Evolutionary conservation across 805 yeast species (phyloP), one percentile per base, ranked within the genome.

Genomic region (Kuraishia hungarica): DNA sequence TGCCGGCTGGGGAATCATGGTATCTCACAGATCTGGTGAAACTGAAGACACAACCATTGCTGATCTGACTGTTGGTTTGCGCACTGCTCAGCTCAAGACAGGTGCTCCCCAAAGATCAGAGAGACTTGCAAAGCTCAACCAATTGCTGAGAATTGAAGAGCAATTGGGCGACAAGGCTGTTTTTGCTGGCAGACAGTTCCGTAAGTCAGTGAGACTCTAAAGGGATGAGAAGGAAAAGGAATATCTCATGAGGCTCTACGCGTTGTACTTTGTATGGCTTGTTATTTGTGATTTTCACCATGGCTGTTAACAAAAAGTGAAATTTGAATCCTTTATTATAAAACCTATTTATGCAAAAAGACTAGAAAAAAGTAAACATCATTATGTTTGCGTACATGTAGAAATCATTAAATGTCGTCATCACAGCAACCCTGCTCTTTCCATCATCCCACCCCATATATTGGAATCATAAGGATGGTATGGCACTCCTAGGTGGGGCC

Each of bases 41-140:
- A 92, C 97, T 65, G 99, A 94, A 82, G 99, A 94, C 80, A 87
- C 96, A 70, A 86, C 89, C 82, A 93, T 93, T 76, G 98, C 99
- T 72, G 98, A 93, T 79, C 84, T 93, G 74, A 81, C 90, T 69
- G 99, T 94, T 69, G 98, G 98, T 83, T 84, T 93, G 76, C 90
- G 97, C 86, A 69, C 96, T 65, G 99, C 97, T 76, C 98, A 93
- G 84, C 89, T 93, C 79, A 93, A 93, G 92, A 89, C 97, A 67
- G 99, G 99, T 86, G 98, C 99, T 74, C 98, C 98, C 73, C 96
- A 97, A 67, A 92, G 99, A 83, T 89, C 97, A 66, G 99, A 93
- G 84, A 93, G 99, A 87, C 87, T 94, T 78, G 98, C 98, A 75
- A 93, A 93, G 83, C 86, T 87, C 77, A 93, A 93, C 92, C 97